These are phyloP conservation scores for Nicotiana knightiana DNA, from an alignment of 257 asterid genomes.

Conservation along the genomic window DNA sequence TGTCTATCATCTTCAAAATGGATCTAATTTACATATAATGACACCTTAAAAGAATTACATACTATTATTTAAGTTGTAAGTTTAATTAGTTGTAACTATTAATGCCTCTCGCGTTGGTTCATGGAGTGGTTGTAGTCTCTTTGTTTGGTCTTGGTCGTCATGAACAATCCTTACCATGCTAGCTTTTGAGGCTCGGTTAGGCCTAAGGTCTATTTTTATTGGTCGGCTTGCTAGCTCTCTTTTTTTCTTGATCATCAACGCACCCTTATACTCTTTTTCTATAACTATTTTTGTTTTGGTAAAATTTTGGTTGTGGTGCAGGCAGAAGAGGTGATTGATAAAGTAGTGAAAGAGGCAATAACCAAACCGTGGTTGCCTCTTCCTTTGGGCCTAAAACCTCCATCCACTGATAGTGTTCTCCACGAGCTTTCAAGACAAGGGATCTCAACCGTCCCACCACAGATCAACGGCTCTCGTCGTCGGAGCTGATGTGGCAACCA, in stretches of 20 bases:
- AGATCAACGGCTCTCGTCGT: not conserved
- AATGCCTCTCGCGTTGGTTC: not conserved
- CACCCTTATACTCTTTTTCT: not conserved
- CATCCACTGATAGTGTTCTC: conserved; percentile 40
- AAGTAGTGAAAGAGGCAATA: conserved; percentile 38
- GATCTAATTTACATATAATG: not conserved
- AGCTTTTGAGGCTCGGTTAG: not conserved
- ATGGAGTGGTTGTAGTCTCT: not conserved
- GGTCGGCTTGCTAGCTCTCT: not conserved
- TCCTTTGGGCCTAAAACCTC: conserved; percentile 43
- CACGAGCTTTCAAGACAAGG: conserved; percentile 41
- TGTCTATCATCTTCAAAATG: not conserved
- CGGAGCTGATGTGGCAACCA: not conserved
- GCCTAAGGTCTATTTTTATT: not conserved
- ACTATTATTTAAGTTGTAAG: not conserved
- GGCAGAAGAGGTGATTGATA: conserved; percentile 43
- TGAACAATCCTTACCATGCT: not conserved
- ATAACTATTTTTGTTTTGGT: not conserved
- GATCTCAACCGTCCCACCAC: conserved; percentile 30
- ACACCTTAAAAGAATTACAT: not conserved
- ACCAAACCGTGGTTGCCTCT: conserved; percentile 47
- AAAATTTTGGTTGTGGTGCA: conserved; percentile 5
- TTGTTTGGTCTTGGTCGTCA: not conserved
- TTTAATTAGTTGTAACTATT: not conserved
- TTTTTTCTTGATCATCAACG: not conserved